Evolutionary conservation across 805 yeast species (phyloP).

Genomic region (Saturnispora galanensis): DNA sequence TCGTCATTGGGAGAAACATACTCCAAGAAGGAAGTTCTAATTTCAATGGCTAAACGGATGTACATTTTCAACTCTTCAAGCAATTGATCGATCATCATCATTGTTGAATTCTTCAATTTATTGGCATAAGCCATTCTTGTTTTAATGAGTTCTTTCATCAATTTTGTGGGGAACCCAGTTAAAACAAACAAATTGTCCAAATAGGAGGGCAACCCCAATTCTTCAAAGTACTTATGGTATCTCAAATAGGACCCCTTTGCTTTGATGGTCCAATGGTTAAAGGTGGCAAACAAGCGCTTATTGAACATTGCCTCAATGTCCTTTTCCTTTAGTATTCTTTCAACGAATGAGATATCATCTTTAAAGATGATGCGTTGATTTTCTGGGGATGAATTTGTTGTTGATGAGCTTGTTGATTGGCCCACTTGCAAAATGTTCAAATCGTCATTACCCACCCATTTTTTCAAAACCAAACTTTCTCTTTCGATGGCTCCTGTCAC

Average conservation of each 20-base stretch:
- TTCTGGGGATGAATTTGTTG: not conserved
- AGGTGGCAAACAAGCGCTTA: constrained; percentile 53
- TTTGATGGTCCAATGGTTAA: constrained; percentile 76
- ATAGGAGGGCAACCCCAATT: constrained; percentile 65
- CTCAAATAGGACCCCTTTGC: constrained; percentile 63
- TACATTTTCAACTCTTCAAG: constrained; percentile 75
- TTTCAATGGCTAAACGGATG: constrained; percentile 62
- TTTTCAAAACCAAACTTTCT: constrained; percentile 49
- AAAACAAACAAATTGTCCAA: constrained; percentile 55
- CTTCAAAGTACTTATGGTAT: constrained; percentile 51
- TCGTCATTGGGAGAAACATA: constrained; percentile 51
- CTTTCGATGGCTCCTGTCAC: constrained; percentile 58
- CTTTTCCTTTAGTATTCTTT: constrained; percentile 69
- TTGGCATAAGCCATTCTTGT: constrained; percentile 69
- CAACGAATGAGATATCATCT: constrained; percentile 70
- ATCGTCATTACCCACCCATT: constrained; percentile 82
- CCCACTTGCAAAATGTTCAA: constrained; percentile 41
- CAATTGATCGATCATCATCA: constrained; percentile 95
- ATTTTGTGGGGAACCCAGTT: constrained; percentile 64
- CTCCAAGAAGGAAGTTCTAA: constrained; percentile 56
- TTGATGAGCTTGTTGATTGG: too few relatives aligned
- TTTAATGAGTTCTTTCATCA: constrained; percentile 69
- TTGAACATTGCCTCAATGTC: constrained; percentile 65
- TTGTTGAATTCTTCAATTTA: constrained; percentile 72
- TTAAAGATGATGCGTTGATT: constrained; percentile 32